Evolutionary conservation across 139 green algal species (phyloP).

Genomic region (Mychonastes homosphaera): DNA sequence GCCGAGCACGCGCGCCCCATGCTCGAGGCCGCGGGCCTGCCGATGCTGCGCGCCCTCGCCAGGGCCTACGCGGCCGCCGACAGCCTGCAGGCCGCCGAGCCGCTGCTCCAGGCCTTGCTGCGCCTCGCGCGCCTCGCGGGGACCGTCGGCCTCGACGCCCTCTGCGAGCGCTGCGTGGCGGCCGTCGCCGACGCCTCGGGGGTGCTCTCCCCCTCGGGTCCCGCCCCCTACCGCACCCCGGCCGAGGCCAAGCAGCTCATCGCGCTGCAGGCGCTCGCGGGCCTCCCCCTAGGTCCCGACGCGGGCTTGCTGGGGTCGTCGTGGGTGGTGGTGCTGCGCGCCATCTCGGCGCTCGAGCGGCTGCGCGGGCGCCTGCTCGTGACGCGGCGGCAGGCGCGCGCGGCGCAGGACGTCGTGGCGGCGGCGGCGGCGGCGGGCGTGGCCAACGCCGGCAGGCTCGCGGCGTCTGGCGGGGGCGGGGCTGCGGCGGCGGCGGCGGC

Average conservation of each 20-base stretch:
- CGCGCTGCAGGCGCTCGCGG: slow-evolving; percentile 48
- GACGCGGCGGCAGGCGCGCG: slow-evolving; percentile 10
- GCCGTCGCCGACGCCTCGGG: slow-evolving; percentile 28
- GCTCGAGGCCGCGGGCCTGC: slow-evolving; percentile 31
- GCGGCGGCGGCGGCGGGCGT: background rate
- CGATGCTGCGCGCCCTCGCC: slow-evolving; percentile 36
- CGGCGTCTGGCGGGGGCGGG: background rate
- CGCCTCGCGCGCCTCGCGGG: slow-evolving; percentile 42
- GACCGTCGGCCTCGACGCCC: slow-evolving; percentile 47
- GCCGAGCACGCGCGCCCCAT: slow-evolving; percentile 70
- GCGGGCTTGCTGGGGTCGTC: slow-evolving; percentile 54
- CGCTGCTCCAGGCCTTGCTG: slow-evolving; percentile 34
- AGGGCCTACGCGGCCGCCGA: slow-evolving; percentile 27
- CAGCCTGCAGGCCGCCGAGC: slow-evolving; percentile 20
- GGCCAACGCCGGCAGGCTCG: background rate
- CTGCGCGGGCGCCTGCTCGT: slow-evolving; percentile 30
- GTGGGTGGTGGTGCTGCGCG: slow-evolving; percentile 65
- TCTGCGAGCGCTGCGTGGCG: slow-evolving; percentile 24
- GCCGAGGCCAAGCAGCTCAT: slow-evolving; percentile 49
- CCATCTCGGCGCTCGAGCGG: slow-evolving; percentile 53
- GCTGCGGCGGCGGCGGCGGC: background rate
- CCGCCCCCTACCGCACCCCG: slow-evolving; percentile 7
- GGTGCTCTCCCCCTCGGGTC: slow-evolving; percentile 19
- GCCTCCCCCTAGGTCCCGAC: slow-evolving; percentile 37
- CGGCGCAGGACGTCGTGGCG: slow-evolving; percentile 1